Evolutionary conservation across 164 flowering plant genomes (phyloP), one percentile per base, ranked within the genome.

Genomic region (Cinnamomum micranthum): DNA sequence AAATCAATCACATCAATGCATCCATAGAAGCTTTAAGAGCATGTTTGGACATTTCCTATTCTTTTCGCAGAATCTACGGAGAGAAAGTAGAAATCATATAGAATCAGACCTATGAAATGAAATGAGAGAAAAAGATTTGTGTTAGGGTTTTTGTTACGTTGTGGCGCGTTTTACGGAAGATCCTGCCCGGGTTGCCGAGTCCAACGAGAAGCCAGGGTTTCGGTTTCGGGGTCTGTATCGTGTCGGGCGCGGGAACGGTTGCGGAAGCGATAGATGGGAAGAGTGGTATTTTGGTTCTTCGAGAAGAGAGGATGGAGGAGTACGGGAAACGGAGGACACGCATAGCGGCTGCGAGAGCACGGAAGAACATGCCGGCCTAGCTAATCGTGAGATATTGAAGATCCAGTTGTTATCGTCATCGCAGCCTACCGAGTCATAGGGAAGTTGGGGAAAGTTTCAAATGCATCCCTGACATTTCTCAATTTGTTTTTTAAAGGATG

Each of bases 111-210:
- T n/a, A 62, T 1, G 2, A 15, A 15, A 24, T 65, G 7, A 24
- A 19, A 31, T 14, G 58, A 33, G 41, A 25, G 1, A 1, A 55
- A 33, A 50, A 33, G 1, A 75, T 41, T 41, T 41, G 47, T 6
- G 47, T 41, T 6, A 41, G 10, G 9, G 47, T 41, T 41, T 9
- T 41, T 9, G 84, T 50, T 73, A 93, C 98, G 71, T 92, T 92
- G 83, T 94, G 98, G 51, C 98, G 87, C 3, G 98, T 94, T 70
- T 84, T 86, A 10, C 76, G 55, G 81, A 79, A 94, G 77, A 71
- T 85, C 84, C 91, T 92, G 33, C 98, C 98, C 47, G 98, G 98
- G 71, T 94, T 94, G 1, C 98, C 98, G 20, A 92, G 90, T 12
- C 98, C 98, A 35, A 91, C 95, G 63, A 94, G 78, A 31, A 94